These are phyloP conservation scores for Leccinum aurantiacum DNA, from an alignment of 768 basidiomycete genomes.

Conservation along the genomic window DNA sequence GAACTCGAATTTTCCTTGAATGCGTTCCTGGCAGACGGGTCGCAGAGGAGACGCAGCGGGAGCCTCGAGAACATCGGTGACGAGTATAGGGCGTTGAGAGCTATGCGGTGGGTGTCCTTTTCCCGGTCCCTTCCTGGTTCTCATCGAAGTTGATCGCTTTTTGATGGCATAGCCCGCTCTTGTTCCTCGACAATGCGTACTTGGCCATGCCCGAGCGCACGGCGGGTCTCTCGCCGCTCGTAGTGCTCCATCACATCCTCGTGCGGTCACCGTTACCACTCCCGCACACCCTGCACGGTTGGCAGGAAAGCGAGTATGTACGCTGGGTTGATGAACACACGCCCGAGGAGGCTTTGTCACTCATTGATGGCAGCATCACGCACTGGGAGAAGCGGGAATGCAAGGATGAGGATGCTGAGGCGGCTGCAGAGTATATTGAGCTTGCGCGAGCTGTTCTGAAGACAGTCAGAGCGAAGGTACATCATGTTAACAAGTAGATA, in stretches of 20 bases:
- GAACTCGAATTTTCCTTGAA: conserved; percentile 92
- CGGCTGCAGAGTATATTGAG: conserved; percentile 59
- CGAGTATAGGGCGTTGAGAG: conserved; percentile 83
- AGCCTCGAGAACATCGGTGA: conserved; percentile 77
- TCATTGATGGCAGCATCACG: conserved; percentile 75
- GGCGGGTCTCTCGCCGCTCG: conserved; percentile 75
- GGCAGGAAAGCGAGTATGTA: conserved; percentile 96
- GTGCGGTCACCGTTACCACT: conserved; percentile 85
- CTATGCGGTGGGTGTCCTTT: conserved; percentile 65
- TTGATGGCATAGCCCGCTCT: conserved; percentile 57
- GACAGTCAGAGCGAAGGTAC: too few species aligned
- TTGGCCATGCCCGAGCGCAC: conserved; percentile 69
- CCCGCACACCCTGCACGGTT: conserved; percentile 87
- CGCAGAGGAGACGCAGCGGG: conserved; percentile 58
- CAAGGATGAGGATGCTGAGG: conserved; percentile 46
- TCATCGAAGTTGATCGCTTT: not conserved
- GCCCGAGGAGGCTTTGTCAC: conserved; percentile 72
- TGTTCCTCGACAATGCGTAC: conserved; percentile 81
- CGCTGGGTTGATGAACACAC: conserved; percentile 94
- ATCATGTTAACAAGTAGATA: too few species aligned
- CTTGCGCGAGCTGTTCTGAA: conserved; percentile 66
- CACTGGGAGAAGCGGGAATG: conserved; percentile 78
- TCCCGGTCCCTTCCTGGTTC: not conserved
- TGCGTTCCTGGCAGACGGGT: conserved; percentile 65
- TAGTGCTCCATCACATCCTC: conserved; percentile 89